Percentiles rank a stretch among this genome's conserved stretches.
These are phyloP conservation scores for Trypanosoma vivax DNA, from an alignment of 208 protist species.

Conservation along the genomic window DNA sequence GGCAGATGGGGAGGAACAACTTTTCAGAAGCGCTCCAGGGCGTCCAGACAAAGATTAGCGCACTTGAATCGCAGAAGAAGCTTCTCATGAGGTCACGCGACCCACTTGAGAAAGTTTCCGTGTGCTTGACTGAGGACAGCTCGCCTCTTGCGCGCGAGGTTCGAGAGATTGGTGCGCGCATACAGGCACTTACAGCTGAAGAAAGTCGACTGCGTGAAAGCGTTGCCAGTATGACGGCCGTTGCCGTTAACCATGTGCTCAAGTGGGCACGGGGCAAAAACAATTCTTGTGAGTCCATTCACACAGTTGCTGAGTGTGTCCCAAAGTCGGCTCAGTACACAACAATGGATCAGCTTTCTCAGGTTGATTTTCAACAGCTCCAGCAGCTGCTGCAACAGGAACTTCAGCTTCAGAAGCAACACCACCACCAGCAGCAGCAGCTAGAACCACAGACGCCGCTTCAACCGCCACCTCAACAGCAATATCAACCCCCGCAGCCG, in stretches of 20 bases:
- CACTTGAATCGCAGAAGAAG: slow-evolving; percentile 46
- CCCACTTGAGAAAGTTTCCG: slow-evolving; percentile 18
- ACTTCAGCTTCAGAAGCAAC: too few relatives aligned
- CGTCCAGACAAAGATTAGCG: slow-evolving; percentile 48
- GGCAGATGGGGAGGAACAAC: slow-evolving; percentile 33
- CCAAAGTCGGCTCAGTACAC: slow-evolving; percentile 2
- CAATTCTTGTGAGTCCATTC: slow-evolving; percentile 39
- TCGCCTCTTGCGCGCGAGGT: slow-evolving; percentile 47
- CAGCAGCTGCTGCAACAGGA: too few relatives aligned
- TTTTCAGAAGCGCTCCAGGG: slow-evolving; percentile 40
- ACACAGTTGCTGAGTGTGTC: slow-evolving; percentile 1
- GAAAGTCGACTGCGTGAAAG: slow-evolving; percentile 49
- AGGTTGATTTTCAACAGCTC: too few relatives aligned
- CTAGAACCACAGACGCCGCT: neutral
- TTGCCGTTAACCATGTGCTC: slow-evolving; percentile 56
- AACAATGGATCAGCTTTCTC: too few relatives aligned
- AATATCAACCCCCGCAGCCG: slow-evolving; percentile 33
- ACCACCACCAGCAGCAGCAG: neutral
- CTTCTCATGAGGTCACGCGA: slow-evolving; percentile 45
- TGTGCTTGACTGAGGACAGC: slow-evolving; percentile 14
- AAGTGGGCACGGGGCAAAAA: slow-evolving; percentile 80
- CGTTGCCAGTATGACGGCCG: slow-evolving; percentile 56
- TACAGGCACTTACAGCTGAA: slow-evolving; percentile 38
- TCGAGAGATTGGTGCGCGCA: slow-evolving; percentile 44
- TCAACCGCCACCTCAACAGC: slow-evolving; percentile 6